Evolutionary conservation across 768 basidiomycete genomes (phyloP).

Genomic region (Tubosaeta sp.): DNA sequence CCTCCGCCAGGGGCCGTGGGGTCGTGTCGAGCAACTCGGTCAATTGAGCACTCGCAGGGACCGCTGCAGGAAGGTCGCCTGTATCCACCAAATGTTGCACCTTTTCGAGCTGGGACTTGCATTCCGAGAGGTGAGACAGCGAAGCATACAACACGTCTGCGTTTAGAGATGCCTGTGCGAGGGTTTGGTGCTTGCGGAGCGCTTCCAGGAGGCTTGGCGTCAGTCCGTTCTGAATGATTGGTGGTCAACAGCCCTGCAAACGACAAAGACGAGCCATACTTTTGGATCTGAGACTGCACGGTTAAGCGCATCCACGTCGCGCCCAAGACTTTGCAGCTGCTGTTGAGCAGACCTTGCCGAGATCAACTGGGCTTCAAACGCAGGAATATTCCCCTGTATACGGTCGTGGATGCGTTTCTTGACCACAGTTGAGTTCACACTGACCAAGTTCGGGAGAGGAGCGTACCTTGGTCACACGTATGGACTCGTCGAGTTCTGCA

Average conservation of each 20-base stretch:
- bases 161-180: conserved; percentile 62
- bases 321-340: conserved; percentile 47
- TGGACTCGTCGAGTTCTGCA: conserved; percentile 65
- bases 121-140: conserved; percentile 52
- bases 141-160: conserved; percentile 47
- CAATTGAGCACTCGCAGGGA: conserved; percentile 40
- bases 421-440: conserved; percentile 7
- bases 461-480: conserved; percentile 64
- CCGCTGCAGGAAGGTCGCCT: conserved; percentile 65
- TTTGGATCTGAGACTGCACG: conserved; percentile 52
- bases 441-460: neutral
- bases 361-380: conserved; percentile 60
- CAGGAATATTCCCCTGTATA: conserved; percentile 58
- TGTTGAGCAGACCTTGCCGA: conserved; percentile 63
- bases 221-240: conserved; percentile 55
- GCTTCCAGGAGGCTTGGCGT: conserved; percentile 53
- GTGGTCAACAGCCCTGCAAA: conserved; percentile 7
- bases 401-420: conserved; percentile 70
- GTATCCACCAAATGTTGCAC: conserved; percentile 45
- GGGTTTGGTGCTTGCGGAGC: conserved; percentile 54
- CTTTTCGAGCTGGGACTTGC: conserved; percentile 42
- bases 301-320: conserved; percentile 50
- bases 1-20: conserved; percentile 48
- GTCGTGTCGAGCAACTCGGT: conserved; percentile 42
- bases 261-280: conserved; percentile 36